Conservation (phyloP, 2,329 filamentous ascomycete species). For the Sarocladium strictum region DNA sequence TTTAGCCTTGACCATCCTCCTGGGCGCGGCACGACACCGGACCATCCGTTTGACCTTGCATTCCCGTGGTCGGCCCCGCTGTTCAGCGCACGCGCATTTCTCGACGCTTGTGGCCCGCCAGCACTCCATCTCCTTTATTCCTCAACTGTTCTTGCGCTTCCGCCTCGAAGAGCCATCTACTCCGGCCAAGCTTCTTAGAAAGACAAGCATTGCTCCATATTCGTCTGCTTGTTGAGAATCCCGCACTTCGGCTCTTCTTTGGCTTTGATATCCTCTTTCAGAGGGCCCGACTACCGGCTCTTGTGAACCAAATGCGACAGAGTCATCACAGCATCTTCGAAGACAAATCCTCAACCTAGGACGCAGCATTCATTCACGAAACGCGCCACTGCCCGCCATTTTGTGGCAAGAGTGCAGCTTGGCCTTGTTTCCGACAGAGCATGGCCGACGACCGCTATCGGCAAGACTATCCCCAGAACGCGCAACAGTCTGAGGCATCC, state of each 20-base stretch:
- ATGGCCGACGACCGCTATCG: conserved; percentile 34
- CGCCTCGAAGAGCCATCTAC: too few relatives aligned
- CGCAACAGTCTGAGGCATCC: not conserved
- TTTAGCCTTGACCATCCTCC: conserved; percentile 12
- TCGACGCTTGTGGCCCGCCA: conserved; percentile 13
- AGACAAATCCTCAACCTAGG: not conserved
- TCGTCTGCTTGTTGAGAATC: too few relatives aligned
- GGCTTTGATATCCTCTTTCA: too few relatives aligned
- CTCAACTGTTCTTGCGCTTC: conserved; percentile 18
- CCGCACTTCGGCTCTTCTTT: too few relatives aligned
- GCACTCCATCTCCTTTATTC: conserved; percentile 14
- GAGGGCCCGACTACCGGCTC: not conserved
- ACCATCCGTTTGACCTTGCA: conserved; percentile 30
- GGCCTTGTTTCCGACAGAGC: conserved; percentile 21
- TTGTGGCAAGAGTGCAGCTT: conserved; percentile 1
- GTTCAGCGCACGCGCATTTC: conserved; percentile 14
- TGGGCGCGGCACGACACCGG: conserved; percentile 34
- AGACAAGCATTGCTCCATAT: too few relatives aligned
- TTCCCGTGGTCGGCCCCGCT: conserved; percentile 28
- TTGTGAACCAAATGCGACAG: not conserved
- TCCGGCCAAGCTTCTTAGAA: too few relatives aligned
- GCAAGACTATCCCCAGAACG: conserved; percentile 29
- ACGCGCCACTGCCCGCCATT: not conserved
- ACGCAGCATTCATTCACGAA: not conserved
- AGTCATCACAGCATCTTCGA: not conserved